A percentile compares a stretch with the other conserved stretches of the same genome.
These are phyloP conservation scores for Limonium bicolor DNA, from an alignment of 148 eudicot genomes.

Conservation along the genomic window DNA sequence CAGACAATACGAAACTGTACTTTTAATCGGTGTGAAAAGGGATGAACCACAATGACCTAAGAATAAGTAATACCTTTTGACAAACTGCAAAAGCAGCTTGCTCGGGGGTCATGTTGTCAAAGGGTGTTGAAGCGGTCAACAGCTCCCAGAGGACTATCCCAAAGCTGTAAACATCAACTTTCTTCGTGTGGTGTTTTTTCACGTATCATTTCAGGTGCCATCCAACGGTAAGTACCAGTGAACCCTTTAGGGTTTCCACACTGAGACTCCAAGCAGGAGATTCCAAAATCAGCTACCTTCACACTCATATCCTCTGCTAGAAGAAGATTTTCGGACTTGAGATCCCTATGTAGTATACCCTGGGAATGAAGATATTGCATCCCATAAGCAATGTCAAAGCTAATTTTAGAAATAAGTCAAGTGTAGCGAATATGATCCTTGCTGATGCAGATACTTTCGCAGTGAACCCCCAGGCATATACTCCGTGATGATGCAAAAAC, in stretches of 20 bases:
- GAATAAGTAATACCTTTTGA: slow-evolving; percentile 78
- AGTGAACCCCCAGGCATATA: slow-evolving; percentile 87
- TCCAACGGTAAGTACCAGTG: slow-evolving; percentile 96
- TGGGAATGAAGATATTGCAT: slow-evolving; percentile 94
- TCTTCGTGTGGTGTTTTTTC: slow-evolving; percentile 81
- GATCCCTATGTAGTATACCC: slow-evolving; percentile 88
- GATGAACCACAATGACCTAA: too few relatives aligned
- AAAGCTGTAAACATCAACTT: slow-evolving; percentile 95
- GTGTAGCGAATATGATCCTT: slow-evolving; percentile 81
- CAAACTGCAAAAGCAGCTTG: slow-evolving; percentile 99
- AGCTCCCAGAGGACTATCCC: slow-evolving; percentile 97
- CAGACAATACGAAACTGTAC: too few relatives aligned
- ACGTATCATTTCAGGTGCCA: slow-evolving; percentile 98
- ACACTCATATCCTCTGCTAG: slow-evolving; percentile 78
- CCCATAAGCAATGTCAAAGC: slow-evolving; percentile 91
- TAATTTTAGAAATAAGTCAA: slow-evolving; percentile 48
- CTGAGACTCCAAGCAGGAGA: slow-evolving; percentile 94
- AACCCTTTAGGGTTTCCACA: slow-evolving; percentile 83
- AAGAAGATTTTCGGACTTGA: slow-evolving; percentile 89
- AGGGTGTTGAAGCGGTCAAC: slow-evolving; percentile 76
- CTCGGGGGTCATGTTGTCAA: slow-evolving; percentile 94
- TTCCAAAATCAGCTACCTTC: slow-evolving; percentile 97
- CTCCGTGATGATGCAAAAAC: slow-evolving; percentile 93
- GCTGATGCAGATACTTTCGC: slow-evolving; percentile 81
- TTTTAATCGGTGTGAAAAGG: too few relatives aligned